phyloP scores from a whole-genome alignment of 202 grass and related monocot genomes.

The Miscanthus sacchariflorus region DNA sequence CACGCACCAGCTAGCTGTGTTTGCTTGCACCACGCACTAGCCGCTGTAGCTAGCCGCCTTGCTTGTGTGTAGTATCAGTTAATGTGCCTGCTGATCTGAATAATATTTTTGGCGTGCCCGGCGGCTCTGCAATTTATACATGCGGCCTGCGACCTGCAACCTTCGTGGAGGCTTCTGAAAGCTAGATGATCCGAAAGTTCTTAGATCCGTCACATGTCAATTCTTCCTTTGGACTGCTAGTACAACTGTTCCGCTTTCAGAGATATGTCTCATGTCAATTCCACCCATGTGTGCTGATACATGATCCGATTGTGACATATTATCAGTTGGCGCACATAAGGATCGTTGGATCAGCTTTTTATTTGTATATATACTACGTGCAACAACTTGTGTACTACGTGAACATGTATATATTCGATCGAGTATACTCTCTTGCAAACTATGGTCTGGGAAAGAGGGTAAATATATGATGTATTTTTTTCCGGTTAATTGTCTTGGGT shows the following conservation, averaged over 20 bases:
- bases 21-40: not conserved
- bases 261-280: conserved; percentile 57
- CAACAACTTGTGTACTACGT: not conserved
- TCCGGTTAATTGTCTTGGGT: not conserved
- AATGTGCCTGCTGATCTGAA: not conserved
- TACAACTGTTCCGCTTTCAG: not conserved
- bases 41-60: conserved; percentile 30
- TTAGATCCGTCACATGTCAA: conserved; percentile 54
- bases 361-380: not conserved
- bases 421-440: not conserved
- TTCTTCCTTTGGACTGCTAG: conserved; percentile 32
- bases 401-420: not conserved
- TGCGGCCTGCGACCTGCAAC: not conserved
- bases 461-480: not conserved
- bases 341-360: not conserved
- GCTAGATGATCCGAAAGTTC: conserved; percentile 50
- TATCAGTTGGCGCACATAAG: not conserved
- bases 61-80: not conserved
- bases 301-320: not conserved
- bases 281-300: conserved; percentile 3
- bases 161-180: conserved; percentile 55
- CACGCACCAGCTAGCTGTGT: not conserved
- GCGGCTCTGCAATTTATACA: conserved; percentile 49
- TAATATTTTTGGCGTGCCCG: conserved; percentile 13
- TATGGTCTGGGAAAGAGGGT: not conserved